Percentiles rank a stretch among this genome's conserved stretches.
These are phyloP conservation scores for Acrocalymma vagum DNA, from an alignment of 2,329 filamentous ascomycete genomes.

Conservation along the genomic window DNA sequence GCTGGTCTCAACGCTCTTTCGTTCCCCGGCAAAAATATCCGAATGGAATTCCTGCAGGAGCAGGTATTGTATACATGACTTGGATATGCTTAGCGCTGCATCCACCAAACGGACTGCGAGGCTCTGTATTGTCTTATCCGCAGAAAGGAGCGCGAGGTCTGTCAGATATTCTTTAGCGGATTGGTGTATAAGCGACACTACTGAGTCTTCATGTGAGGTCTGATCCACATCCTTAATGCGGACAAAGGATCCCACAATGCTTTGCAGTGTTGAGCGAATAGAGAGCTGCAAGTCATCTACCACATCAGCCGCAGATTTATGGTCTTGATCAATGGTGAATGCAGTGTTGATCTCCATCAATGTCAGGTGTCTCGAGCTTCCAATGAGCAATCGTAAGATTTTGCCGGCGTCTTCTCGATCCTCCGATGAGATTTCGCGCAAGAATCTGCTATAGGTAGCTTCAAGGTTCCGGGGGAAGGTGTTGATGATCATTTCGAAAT, in stretches of 20 bases:
- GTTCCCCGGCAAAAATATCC: slow-evolving; percentile 33
- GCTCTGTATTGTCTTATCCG: slow-evolving; percentile 13
- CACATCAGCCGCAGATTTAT: slow-evolving; percentile 32
- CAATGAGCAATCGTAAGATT: slow-evolving; percentile 45
- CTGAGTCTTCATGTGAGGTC: slow-evolving; percentile 22
- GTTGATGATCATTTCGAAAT: slow-evolving; percentile 36
- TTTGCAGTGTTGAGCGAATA: slow-evolving; percentile 41
- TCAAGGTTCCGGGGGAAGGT: slow-evolving; percentile 39
- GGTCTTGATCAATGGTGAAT: slow-evolving; percentile 30
- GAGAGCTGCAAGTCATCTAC: slow-evolving; percentile 30
- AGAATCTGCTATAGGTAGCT: slow-evolving; percentile 40
- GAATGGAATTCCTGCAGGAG: slow-evolving; percentile 44
- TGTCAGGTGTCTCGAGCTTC: slow-evolving; percentile 42
- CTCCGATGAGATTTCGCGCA: slow-evolving; percentile 31
- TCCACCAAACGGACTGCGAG: slow-evolving; percentile 11
- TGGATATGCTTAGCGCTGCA: slow-evolving; percentile 21
- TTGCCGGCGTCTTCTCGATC: slow-evolving; percentile 32
- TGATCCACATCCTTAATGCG: slow-evolving; percentile 29
- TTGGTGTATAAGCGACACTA: slow-evolving; percentile 48
- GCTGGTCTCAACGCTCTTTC: slow-evolving; percentile 11
- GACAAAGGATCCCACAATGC: slow-evolving; percentile 43
- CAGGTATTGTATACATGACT: slow-evolving; percentile 31
- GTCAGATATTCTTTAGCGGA: slow-evolving; percentile 49
- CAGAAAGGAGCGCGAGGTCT: slow-evolving; percentile 16
- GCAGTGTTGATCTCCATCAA: slow-evolving; percentile 47